A percentile compares a stretch with the other conserved stretches of the same genome.
Evolutionary conservation across 768 basidiomycete species (phyloP).

Genomic region (Pisolithus albus): DNA sequence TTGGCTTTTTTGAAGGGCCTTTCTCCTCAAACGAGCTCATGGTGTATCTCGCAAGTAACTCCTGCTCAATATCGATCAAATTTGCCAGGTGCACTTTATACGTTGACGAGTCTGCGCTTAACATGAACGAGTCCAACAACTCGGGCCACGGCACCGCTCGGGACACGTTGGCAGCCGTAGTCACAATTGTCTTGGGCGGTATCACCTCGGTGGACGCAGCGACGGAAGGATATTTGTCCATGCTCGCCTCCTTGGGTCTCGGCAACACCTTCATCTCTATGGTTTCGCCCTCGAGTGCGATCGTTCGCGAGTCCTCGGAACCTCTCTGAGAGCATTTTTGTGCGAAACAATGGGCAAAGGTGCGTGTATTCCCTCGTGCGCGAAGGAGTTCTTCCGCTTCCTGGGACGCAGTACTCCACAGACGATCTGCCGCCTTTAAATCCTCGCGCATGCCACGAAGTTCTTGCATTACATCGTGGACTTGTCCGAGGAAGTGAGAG

Average conservation of each 20-base stretch:
- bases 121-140: conserved; percentile 33
- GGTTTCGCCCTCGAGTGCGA: conserved; percentile 34
- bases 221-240: conserved; percentile 10
- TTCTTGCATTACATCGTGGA: conserved; percentile 45
- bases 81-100: conserved; percentile 30
- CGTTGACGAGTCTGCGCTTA: conserved; percentile 29
- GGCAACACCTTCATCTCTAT: not conserved
- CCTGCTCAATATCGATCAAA: conserved; percentile 30
- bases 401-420: conserved; percentile 39
- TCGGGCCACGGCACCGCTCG: conserved; percentile 33
- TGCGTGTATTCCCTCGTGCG: conserved; percentile 1
- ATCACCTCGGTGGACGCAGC: conserved; percentile 15
- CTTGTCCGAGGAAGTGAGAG: conserved; percentile 44
- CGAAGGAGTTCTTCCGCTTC: conserved; percentile 40
- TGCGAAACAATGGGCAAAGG: conserved; percentile 7
- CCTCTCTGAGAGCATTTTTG: conserved; percentile 41
- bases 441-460: conserved; percentile 41
- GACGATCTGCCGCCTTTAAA: conserved; percentile 36
- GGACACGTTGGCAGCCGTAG: conserved; percentile 17
- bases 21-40: conserved; percentile 19
- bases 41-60: conserved; percentile 22
- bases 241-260: conserved; percentile 15
- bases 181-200: conserved; percentile 11
- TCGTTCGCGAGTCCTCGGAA: conserved; percentile 61
- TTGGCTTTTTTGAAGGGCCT: conserved; percentile 26